phyloP scores from a whole-genome alignment of 495 filamentous ascomycete species.

The Bryoglossum gracile region DNA sequence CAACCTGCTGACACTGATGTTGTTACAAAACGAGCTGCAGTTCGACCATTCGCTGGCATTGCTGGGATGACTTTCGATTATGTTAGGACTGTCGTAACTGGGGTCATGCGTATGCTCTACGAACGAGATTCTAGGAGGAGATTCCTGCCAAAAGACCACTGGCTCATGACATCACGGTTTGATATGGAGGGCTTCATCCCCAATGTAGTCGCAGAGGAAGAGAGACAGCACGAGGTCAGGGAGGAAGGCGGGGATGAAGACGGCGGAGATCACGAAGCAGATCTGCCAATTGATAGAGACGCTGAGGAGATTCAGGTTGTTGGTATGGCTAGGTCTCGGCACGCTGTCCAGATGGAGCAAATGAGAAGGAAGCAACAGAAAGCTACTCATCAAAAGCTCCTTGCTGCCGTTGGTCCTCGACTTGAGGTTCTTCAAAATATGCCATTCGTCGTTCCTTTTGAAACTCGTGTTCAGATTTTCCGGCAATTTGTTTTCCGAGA shows the following conservation, averaged over 20 bases:
- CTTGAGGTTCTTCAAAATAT: constrained; percentile 90
- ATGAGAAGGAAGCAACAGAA: constrained; percentile 56
- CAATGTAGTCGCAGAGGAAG: constrained; percentile 82
- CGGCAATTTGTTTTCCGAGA: constrained; percentile 83
- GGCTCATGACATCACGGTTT: constrained; percentile 89
- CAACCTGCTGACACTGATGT: constrained; percentile 4
- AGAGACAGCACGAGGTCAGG: constrained; percentile 53
- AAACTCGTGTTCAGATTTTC: constrained; percentile 88
- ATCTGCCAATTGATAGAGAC: constrained; percentile 22
- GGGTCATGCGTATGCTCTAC: constrained; percentile 82
- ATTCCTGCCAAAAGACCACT: constrained; percentile 76
- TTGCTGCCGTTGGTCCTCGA: constrained; percentile 72
- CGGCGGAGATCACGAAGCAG: constrained; percentile 44
- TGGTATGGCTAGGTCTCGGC: constrained; percentile 16
- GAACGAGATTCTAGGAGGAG: constrained; percentile 85
- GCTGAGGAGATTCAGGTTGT: constrained; percentile 3
- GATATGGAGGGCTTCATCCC: constrained; percentile 88
- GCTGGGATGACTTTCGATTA: constrained; percentile 72
- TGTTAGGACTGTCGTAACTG: constrained; percentile 71
- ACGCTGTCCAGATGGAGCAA: constrained; percentile 30
- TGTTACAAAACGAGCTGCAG: constrained; percentile 2
- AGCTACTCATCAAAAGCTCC: constrained; percentile 54
- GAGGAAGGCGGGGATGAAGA: constrained; percentile 47
- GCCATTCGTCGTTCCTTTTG: constrained; percentile 94
- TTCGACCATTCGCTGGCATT: constrained; percentile 36